Evolutionary conservation across 306 rosid species (phyloP).

Genomic region (Hippophae rhamnoides): DNA sequence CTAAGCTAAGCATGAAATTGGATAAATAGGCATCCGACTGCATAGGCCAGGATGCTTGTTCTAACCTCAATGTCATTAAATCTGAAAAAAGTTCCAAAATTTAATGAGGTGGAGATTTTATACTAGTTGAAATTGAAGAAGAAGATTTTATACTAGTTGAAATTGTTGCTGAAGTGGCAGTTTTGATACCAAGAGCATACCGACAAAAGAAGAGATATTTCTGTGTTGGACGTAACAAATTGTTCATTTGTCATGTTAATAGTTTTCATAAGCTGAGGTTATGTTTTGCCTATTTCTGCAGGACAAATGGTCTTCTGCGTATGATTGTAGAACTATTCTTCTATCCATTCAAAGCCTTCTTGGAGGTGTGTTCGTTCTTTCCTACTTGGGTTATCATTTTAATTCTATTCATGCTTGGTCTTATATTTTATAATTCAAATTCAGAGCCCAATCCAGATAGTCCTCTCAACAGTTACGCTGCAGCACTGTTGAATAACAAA

Average conservation of each 20-base stretch:
- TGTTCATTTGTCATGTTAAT: neutral
- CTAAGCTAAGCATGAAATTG: neutral
- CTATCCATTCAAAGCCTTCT: slow-evolving; percentile 85
- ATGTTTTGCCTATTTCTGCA: slow-evolving; percentile 16
- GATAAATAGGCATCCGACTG: neutral
- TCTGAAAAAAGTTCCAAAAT: no score
- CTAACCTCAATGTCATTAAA: neutral
- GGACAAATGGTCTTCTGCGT: slow-evolving; percentile 99
- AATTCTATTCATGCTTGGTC: slow-evolving; percentile 8
- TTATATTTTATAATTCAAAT: slow-evolving; percentile 24
- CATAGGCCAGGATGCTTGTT: no score
- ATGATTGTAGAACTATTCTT: slow-evolving; percentile 95
- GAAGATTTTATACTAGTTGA: no score
- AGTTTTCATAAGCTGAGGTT: slow-evolving; percentile 9
- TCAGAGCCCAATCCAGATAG: slow-evolving; percentile 94
- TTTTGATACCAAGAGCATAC: neutral
- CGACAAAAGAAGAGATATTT: neutral
- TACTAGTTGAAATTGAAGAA: no score
- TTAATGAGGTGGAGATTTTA: no score
- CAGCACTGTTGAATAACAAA: slow-evolving; percentile 69
- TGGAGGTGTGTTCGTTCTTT: slow-evolving; percentile 54
- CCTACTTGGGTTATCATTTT: slow-evolving; percentile 8
- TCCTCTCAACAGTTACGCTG: slow-evolving; percentile 90
- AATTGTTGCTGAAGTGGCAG: slow-evolving; percentile 1
- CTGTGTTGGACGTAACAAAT: neutral